Evolutionary conservation across 176 grass and related monocot genomes (phyloP).

Genomic region (Oryza punctata): DNA sequence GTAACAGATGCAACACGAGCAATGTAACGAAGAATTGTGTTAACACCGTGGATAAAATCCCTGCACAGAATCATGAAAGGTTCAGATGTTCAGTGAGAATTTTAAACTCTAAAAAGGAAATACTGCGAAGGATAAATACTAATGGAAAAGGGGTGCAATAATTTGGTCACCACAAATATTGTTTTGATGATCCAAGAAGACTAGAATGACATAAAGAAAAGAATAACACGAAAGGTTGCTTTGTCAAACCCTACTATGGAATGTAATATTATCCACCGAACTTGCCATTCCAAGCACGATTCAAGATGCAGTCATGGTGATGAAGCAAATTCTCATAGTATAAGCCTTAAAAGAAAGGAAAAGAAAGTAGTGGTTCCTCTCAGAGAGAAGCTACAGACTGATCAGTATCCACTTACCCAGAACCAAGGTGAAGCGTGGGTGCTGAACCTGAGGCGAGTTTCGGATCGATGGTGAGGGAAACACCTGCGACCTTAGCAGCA

Average conservation of each 20-base stretch:
- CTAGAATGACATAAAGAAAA: slow-evolving; percentile 4
- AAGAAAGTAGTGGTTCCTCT: not conserved
- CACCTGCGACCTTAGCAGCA: slow-evolving; percentile 64
- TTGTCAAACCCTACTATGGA: not conserved
- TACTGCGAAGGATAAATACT: slow-evolving; percentile 11
- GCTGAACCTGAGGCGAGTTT: slow-evolving; percentile 59
- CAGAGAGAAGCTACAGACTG: not conserved
- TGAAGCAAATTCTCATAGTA: not conserved
- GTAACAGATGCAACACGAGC: slow-evolving; percentile 54
- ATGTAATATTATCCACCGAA: not conserved
- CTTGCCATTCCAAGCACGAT: not conserved
- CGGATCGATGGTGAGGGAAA: slow-evolving; percentile 57
- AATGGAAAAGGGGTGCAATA: slow-evolving; percentile 6
- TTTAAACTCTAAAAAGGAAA: slow-evolving; percentile 4
- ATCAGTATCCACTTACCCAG: slow-evolving; percentile 48
- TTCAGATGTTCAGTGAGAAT: not conserved
- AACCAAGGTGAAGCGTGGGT: slow-evolving; percentile 56
- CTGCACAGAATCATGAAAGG: slow-evolving; percentile 48
- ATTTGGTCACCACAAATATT: not conserved
- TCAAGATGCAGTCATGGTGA: not conserved
- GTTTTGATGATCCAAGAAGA: not conserved
- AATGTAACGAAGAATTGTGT: slow-evolving; percentile 68
- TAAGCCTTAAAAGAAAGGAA: not conserved
- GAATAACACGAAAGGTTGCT: not conserved
- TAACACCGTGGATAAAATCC: slow-evolving; percentile 62